These are phyloP conservation scores for Aspergillus neoniger DNA, from an alignment of 2,329 filamentous ascomycete genomes.

Conservation along the genomic window DNA sequence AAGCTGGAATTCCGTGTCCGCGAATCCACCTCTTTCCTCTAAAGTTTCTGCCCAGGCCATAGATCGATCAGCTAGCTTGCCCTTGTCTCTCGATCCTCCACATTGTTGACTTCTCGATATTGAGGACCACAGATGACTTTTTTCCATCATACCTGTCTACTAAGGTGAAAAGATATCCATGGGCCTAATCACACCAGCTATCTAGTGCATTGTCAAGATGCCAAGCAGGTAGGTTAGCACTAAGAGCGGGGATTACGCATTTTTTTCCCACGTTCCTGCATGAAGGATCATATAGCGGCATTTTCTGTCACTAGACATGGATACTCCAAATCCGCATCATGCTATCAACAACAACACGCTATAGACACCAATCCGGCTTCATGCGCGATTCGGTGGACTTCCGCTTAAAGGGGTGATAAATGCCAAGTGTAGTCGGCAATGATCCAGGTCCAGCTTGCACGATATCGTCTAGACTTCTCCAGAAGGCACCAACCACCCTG, in stretches of 20 bases:
- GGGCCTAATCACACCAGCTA: neutral
- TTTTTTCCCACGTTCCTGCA: slow-evolving; percentile 3
- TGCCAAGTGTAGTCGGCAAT: neutral
- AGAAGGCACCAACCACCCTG: neutral
- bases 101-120: neutral
- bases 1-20: neutral
- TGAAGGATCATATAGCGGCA: neutral
- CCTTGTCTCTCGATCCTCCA: neutral
- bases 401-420: neutral
- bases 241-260: slow-evolving; percentile 18
- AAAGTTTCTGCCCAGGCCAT: neutral
- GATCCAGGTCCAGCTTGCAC: neutral
- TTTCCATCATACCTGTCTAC: neutral
- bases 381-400: neutral
- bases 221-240: slow-evolving; percentile 18
- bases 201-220: neutral
- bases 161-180: too few species aligned
- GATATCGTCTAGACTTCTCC: neutral
- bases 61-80: neutral
- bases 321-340: neutral
- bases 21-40: neutral
- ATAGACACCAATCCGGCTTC: neutral
- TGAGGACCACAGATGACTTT: neutral
- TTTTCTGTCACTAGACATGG: neutral
- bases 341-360: neutral